Evolutionary conservation across 495 filamentous ascomycete genomes (phyloP).

Genomic region (Annulohypoxylon maeteangense): DNA sequence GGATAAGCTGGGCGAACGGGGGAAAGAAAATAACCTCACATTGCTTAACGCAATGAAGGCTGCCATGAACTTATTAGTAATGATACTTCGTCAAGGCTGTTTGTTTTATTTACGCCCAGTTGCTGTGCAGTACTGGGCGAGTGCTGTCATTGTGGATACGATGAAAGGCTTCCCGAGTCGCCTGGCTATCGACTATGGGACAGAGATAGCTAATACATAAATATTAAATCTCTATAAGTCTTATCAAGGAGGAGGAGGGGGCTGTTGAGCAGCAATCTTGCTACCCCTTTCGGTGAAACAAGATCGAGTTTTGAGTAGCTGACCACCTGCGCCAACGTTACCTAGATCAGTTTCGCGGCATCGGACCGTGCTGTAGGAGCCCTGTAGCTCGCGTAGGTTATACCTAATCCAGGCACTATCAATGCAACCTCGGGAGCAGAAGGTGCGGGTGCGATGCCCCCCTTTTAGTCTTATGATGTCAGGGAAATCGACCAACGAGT

Average conservation of each 20-base stretch:
- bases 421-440: slow-evolving; percentile 27
- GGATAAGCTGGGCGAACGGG: slow-evolving; percentile 18
- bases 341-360: slow-evolving; percentile 29
- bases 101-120: background rate
- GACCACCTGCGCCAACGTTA: background rate
- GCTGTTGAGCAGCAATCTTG: background rate
- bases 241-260: background rate
- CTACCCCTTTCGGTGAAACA: slow-evolving; percentile 31
- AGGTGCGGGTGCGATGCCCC: slow-evolving; percentile 13
- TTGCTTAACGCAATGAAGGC: background rate
- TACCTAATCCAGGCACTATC: slow-evolving; percentile 21
- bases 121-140: slow-evolving; percentile 1
- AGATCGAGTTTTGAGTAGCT: slow-evolving; percentile 18
- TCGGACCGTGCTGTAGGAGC: slow-evolving; percentile 36
- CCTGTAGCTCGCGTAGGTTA: slow-evolving; percentile 19
- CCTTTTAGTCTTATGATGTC: slow-evolving; percentile 28
- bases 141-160: slow-evolving; percentile 5
- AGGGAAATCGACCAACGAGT: background rate
- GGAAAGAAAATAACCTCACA: slow-evolving; percentile 2
- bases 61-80: slow-evolving; percentile 35
- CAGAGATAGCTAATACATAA: slow-evolving; percentile 3
- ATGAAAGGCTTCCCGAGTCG: too few relatives aligned
- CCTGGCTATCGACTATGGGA: slow-evolving; percentile 1
- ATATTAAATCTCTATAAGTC: background rate
- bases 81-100: slow-evolving; percentile 11